Evolutionary conservation across 768 basidiomycete genomes (phyloP), one percentile per base, ranked within the genome.

Genomic region (Pisolithus sp.): DNA sequence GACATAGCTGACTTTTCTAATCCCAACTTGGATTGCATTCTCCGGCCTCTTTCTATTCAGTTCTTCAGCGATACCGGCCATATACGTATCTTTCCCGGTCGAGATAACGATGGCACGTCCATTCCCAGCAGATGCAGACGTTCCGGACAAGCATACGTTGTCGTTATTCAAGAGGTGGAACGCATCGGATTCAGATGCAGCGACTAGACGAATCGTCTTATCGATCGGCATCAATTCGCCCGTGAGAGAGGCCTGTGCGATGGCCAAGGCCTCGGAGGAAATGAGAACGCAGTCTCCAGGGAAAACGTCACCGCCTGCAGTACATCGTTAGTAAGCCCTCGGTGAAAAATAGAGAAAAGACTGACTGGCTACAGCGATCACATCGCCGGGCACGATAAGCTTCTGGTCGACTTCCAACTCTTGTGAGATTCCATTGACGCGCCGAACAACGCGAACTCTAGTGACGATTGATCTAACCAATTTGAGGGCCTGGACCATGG

Each of bases 171-270:
- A 57, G 39, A 71, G 61, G 50, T 63, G 53, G 42, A 71, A 59
- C 4, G 48, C 43, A 7, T 61, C 58, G 13, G 57, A 58, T 21
- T 54, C 56, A 37, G 56, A 47, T 28, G 49, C 30, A 5, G 59
- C 41, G 18, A 41, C 51, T 15, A 58, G 36, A 18, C 67, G 60
- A 17, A 56, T 38, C 24, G 30, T 37, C 51, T 70, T 70, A 39
- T 70, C 68, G 24, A 71, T 43, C n/a, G 68, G 68, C 42, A 70
- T 24, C 44, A 70, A 54, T 59, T 70, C 68, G 38, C 68, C 68
- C 13, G 68, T 70, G 51, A 70, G 65, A 5, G 68, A 70, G 2
- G 70, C 70, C 45, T 70, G 68, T 5, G 68, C 56, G 26, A 69
- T n/a, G 10, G 68, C 53, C 49, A 70, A 39, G n/a, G 69, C 59